These are phyloP conservation scores for Aspergillus nanangensis DNA, from an alignment of 495 filamentous ascomycete genomes.

Conservation along the genomic window DNA sequence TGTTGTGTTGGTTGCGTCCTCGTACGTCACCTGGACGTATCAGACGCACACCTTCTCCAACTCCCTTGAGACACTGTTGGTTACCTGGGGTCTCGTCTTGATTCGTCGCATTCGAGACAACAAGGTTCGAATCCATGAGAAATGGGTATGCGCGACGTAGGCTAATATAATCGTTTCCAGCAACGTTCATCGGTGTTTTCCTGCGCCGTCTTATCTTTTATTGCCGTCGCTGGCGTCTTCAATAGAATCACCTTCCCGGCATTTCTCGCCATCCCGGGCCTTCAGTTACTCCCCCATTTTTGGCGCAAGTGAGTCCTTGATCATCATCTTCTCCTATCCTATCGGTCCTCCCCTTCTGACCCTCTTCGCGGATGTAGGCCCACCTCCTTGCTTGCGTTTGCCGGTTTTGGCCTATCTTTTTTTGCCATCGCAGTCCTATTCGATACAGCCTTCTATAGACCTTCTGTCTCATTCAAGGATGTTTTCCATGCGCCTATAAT, in stretches of 20 bases:
- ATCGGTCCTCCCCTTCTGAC: constrained; percentile 9
- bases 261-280: constrained; percentile 74
- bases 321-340: not conserved
- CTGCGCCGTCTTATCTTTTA: constrained; percentile 69
- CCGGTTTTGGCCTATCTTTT: constrained; percentile 57
- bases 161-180: constrained; percentile 35
- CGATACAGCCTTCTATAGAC: constrained; percentile 79
- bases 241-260: constrained; percentile 97
- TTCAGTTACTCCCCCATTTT: constrained; percentile 82
- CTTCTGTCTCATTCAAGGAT: constrained; percentile 48
- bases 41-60: constrained; percentile 99
- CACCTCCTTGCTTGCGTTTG: constrained; percentile 57
- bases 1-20: constrained; percentile 80
- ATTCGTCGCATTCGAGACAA: constrained; percentile 76
- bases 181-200: constrained; percentile 70
- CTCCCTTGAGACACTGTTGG: constrained; percentile 86
- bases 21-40: constrained; percentile 98
- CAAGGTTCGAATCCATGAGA: constrained; percentile 49
- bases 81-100: constrained; percentile 86
- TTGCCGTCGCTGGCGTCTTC: constrained; percentile 81
- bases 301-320: constrained; percentile 59
- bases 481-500: constrained; percentile 60
- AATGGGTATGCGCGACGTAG: constrained; percentile 1
- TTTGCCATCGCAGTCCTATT: constrained; percentile 66
- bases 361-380: no score